These are phyloP conservation scores for Tylopilus subfusipes DNA, from an alignment of 768 basidiomycete species.

Conservation along the genomic window DNA sequence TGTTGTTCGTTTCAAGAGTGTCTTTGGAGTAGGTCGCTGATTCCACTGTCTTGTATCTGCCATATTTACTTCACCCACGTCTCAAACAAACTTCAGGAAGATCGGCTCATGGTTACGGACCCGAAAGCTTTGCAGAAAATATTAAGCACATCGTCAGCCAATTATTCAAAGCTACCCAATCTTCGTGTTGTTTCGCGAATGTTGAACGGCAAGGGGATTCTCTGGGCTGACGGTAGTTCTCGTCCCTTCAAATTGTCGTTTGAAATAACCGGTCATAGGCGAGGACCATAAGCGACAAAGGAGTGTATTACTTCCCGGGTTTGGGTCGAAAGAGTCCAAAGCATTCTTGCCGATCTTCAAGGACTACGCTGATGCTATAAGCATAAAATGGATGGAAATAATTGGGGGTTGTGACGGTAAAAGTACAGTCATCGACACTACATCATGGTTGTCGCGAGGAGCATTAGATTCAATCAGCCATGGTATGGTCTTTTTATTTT, in stretches of 20 bases:
- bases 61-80: not conserved
- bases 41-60: too few species aligned
- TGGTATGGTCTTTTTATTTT: slow-evolving; percentile 6
- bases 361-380: slow-evolving; percentile 25
- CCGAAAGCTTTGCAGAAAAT: slow-evolving; percentile 42
- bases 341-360: slow-evolving; percentile 49
- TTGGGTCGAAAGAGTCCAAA: slow-evolving; percentile 48
- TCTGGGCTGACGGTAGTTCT: slow-evolving; percentile 39
- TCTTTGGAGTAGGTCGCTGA: slow-evolving; percentile 20
- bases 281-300: slow-evolving; percentile 49
- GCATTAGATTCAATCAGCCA: slow-evolving; percentile 48
- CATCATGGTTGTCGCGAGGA: slow-evolving; percentile 35
- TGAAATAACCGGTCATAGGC: slow-evolving; percentile 17
- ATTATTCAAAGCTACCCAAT: slow-evolving; percentile 36
- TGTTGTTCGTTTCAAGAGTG: slow-evolving; percentile 22
- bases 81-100: slow-evolving; percentile 31
- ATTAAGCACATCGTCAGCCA: slow-evolving; percentile 40
- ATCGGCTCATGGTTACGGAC: slow-evolving; percentile 43
- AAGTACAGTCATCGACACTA: slow-evolving; percentile 15
- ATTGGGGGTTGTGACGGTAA: not conserved
- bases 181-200: slow-evolving; percentile 7
- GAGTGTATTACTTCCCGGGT: slow-evolving; percentile 52
- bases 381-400: slow-evolving; percentile 18
- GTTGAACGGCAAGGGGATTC: slow-evolving; percentile 32
- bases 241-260: slow-evolving; percentile 2